Conservation (phyloP, 345 rosid genomes). For the Carallia pectinifolia region DNA sequence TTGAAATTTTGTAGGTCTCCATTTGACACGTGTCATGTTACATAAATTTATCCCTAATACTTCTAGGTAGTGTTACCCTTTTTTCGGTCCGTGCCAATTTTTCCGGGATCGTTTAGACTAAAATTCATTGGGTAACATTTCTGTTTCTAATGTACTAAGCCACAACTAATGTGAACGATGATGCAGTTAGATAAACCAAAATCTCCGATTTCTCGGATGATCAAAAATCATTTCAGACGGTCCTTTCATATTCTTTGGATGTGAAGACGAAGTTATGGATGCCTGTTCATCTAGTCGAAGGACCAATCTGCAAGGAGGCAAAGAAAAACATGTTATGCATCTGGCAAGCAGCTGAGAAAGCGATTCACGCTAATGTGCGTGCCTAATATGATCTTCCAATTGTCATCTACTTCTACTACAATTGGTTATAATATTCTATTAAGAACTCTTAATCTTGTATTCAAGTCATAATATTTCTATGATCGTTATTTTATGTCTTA, state of each 20-base stretch:
- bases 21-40: background rate
- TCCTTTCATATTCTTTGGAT: slow-evolving; percentile 61
- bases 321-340: slow-evolving; percentile 60
- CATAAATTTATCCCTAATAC: too few relatives aligned
- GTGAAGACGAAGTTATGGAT: slow-evolving; percentile 81
- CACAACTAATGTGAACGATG: background rate
- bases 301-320: slow-evolving; percentile 68
- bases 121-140: background rate
- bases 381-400: background rate
- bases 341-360: slow-evolving; percentile 57
- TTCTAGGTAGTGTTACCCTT: too few relatives aligned
- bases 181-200: slow-evolving; percentile 38
- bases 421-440: too few relatives aligned
- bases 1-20: too few relatives aligned
- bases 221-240: slow-evolving; percentile 44
- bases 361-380: background rate
- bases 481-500: too few relatives aligned
- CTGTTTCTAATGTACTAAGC: background rate
- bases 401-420: too few relatives aligned
- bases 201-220: slow-evolving; percentile 21
- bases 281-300: slow-evolving; percentile 76
- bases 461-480: too few relatives aligned
- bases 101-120: too few relatives aligned
- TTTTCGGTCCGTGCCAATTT: too few relatives aligned
- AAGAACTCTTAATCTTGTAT: too few relatives aligned